A percentile compares a stretch with the other conserved stretches of the same genome.
These are phyloP conservation scores for Onygena corvina DNA, from an alignment of 2,329 filamentous ascomycete genomes.

Conservation along the genomic window DNA sequence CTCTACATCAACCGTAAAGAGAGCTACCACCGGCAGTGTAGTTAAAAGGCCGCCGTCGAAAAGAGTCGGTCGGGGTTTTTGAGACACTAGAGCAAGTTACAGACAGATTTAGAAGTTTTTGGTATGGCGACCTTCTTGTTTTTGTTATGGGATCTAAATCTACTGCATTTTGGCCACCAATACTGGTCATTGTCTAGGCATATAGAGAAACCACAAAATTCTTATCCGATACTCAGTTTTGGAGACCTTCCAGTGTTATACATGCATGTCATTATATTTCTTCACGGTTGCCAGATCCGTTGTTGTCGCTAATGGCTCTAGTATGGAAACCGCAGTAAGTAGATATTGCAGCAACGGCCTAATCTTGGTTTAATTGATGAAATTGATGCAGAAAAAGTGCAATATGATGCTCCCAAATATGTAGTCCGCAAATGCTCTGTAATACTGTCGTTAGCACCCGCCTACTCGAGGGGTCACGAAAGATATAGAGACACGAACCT, in stretches of 20 bases:
- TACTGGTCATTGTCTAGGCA: too few relatives aligned
- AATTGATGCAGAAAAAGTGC: constrained; percentile 99
- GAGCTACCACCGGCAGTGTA: constrained; percentile 26
- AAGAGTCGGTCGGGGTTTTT: constrained; percentile 25
- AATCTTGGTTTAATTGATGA: constrained; percentile 71
- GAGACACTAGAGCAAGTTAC: background rate
- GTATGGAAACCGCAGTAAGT: too few relatives aligned
- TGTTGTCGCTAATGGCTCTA: too few relatives aligned
- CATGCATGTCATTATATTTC: too few relatives aligned
- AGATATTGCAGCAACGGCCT: too few relatives aligned
- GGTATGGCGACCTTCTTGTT: background rate
- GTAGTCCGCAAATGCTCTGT: constrained; percentile 88
- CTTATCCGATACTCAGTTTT: too few relatives aligned
- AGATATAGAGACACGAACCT: constrained; percentile 21
- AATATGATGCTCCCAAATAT: constrained; percentile 87
- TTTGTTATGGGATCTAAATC: too few relatives aligned
- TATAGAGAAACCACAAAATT: too few relatives aligned
- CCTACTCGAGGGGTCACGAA: background rate
- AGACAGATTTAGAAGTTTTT: background rate
- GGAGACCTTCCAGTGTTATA: too few relatives aligned
- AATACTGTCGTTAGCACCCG: background rate
- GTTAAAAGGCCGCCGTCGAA: constrained; percentile 30
- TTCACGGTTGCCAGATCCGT: too few relatives aligned
- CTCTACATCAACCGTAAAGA: constrained; percentile 19
- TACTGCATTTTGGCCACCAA: too few relatives aligned